These are phyloP conservation scores for Aspergillus japonicus DNA, from an alignment of 2,329 filamentous ascomycete species.

Conservation along the genomic window DNA sequence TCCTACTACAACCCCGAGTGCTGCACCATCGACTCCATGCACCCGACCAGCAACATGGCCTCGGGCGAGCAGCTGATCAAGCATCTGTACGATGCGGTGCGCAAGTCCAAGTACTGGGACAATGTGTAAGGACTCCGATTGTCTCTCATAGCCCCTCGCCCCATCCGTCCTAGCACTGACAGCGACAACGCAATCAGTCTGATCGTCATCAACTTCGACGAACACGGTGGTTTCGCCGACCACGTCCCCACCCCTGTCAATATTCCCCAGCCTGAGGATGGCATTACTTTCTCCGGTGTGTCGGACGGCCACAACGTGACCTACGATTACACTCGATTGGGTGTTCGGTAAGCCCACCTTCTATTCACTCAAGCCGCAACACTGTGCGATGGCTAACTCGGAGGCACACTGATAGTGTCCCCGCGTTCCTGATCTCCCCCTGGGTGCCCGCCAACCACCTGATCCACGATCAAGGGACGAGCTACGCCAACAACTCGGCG, in stretches of 20 bases:
- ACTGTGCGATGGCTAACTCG: no score
- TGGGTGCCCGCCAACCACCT: slow-evolving; percentile 34
- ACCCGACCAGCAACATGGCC: slow-evolving; percentile 40
- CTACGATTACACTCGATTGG: slow-evolving; percentile 42
- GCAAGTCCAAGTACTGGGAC: slow-evolving; percentile 42
- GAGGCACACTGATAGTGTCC: slow-evolving; percentile 24
- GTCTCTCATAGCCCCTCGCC: no score
- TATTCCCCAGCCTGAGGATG: slow-evolving; percentile 35
- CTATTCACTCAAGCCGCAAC: no score
- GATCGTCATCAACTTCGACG: slow-evolving; percentile 44
- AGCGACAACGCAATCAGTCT: slow-evolving; percentile 21
- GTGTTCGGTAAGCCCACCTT: slow-evolving; percentile 29
- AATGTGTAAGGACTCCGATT: slow-evolving; percentile 24
- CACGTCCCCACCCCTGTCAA: slow-evolving; percentile 41
- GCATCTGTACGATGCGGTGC: slow-evolving; percentile 45
- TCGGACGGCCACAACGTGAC: slow-evolving; percentile 35
- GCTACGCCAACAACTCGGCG: slow-evolving; percentile 36
- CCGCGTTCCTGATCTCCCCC: slow-evolving; percentile 39
- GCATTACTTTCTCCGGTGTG: slow-evolving; percentile 30
- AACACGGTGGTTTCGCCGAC: slow-evolving; percentile 44
- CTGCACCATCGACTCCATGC: slow-evolving; percentile 39
- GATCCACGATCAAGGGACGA: slow-evolving; percentile 41
- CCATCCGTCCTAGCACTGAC: not conserved
- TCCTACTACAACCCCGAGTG: slow-evolving; percentile 50
- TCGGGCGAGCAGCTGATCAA: slow-evolving; percentile 42